These are phyloP conservation scores for Umbelopsis sp. DNA, from an alignment of 192 early-diverging fungal species.

Conservation along the genomic window DNA sequence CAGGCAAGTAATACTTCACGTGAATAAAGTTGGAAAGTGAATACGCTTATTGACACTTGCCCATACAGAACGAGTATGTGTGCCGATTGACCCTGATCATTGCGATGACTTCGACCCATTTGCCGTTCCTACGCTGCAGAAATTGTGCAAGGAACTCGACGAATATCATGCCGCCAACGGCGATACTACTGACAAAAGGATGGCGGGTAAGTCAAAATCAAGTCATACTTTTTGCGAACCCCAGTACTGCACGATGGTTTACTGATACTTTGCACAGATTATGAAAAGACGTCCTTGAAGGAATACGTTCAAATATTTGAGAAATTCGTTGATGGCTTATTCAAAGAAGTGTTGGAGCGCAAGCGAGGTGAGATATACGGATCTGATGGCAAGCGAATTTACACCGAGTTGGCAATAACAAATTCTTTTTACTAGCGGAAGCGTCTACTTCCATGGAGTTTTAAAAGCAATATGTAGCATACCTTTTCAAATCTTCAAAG, in stretches of 20 bases:
- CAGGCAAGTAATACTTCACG: constrained; percentile 54
- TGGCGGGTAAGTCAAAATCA: constrained; percentile 38
- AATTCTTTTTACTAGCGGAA: constrained; percentile 12
- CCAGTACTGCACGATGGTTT: not conserved
- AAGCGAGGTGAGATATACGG: constrained; percentile 44
- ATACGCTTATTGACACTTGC: not conserved
- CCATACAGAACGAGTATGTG: constrained; percentile 80
- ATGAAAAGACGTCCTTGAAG: constrained; percentile 61
- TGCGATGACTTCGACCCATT: constrained; percentile 88
- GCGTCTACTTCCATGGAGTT: constrained; percentile 30
- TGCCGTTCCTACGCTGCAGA: constrained; percentile 70
- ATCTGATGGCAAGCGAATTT: not conserved
- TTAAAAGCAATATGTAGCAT: constrained; percentile 16
- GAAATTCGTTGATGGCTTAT: constrained; percentile 59
- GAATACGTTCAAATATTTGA: constrained; percentile 68
- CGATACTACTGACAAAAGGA: constrained; percentile 29
- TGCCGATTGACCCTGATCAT: constrained; percentile 79
- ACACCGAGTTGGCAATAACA: not conserved
- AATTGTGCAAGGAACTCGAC: constrained; percentile 70
- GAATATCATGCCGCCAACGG: constrained; percentile 29
- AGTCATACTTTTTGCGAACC: not conserved
- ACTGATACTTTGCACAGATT: constrained; percentile 34
- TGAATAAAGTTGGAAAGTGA: not conserved
- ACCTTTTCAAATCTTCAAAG: not conserved
- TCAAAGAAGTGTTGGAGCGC: constrained; percentile 36